phyloP scores from a whole-genome alignment of 163 green algal genomes.

The Volvox carteri region DNA sequence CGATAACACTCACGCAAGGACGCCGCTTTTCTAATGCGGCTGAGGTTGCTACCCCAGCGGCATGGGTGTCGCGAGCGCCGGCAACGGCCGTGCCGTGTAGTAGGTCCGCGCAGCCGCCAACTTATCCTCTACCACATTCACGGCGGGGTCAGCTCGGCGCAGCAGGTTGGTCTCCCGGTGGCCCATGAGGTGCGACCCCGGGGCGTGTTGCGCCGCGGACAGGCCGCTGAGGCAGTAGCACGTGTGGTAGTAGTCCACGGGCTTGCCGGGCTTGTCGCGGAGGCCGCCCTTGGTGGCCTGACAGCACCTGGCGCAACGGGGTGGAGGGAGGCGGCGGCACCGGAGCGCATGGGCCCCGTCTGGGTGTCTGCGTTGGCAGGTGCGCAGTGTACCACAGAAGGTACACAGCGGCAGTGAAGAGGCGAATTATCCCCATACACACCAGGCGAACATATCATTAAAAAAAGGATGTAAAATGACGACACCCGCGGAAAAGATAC shows the following conservation, averaged over 20 bases:
- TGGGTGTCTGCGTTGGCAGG: no score
- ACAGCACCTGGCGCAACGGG: conserved; percentile 63
- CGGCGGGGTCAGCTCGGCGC: conserved; percentile 67
- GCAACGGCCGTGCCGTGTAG: conserved; percentile 54
- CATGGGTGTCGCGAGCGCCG: conserved; percentile 9
- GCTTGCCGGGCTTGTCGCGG: conserved; percentile 96
- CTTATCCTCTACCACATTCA: conserved; percentile 82
- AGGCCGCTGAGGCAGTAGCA: conserved; percentile 98
- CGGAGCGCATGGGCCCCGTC: no score
- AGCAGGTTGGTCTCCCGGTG: conserved; percentile 71
- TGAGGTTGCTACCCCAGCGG: neutral
- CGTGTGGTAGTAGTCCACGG: conserved; percentile 97
- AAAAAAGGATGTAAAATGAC: no score
- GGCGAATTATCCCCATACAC: no score
- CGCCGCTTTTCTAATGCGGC: no score
- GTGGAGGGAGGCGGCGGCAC: neutral
- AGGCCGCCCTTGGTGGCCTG: conserved; percentile 86
- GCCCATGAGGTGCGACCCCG: conserved; percentile 68
- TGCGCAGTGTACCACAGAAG: no score
- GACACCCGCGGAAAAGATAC: no score
- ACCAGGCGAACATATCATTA: no score
- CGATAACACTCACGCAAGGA: no score
- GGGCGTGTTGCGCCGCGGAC: conserved; percentile 78
- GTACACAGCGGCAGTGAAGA: no score
- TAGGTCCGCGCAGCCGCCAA: conserved; percentile 62